Base-by-base conservation (phyloP, 352 stramenopile species). In the Pythium scleroteichum region DNA sequence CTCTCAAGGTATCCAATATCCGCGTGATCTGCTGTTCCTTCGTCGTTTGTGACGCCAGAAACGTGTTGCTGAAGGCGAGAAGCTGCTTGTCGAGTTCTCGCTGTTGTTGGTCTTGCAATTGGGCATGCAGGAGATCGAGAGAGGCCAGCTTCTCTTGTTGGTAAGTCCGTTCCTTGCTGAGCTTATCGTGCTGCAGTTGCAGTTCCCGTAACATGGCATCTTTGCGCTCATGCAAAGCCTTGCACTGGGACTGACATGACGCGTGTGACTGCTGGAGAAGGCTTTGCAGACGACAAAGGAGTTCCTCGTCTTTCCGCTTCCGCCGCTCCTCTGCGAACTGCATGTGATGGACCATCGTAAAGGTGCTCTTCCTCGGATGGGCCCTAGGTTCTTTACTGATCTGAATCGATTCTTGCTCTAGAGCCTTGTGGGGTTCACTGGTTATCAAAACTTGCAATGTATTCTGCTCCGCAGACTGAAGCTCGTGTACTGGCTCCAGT, bases 271-370 rank as follows among this genome's bases (percentile, higher is more conserved):
- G 53, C 8, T 60, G 13, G 0, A 70, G 49, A 6, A 62, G 19
- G 40, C 20, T 23, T 26, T 63, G 33, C 42, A 69, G 57, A 1
- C 51, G 49, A 14, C 52, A 19, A 10, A 61, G 35, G 3, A 64
- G 48, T 27, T 53, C 62, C 23, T 47, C 24, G 6, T 70, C 62
- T 6, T 70, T 24, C 4, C 49, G 40, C 24, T 73, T 49, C 2
- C 76, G 65, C 2, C 52, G 65, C n/a, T 76, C 68, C 40, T 86
- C 74, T 7, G 59, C 63, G 2, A 50, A 54, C 32, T 85, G 72
- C 12, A 80, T 57, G 10, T 79, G 63, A 23, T 83, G 76, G 47
- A 81, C 76, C 48, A 68, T 75, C 17, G 65, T 63, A 38, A 82
- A 87, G 10, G 83, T 56, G 38, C 62, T 70, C 26, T 65, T 53